A percentile compares a stretch with the other conserved stretches of the same genome.
These are phyloP conservation scores for Dendrostoma leiphaemia DNA, from an alignment of 2,329 filamentous ascomycete genomes.

Conservation along the genomic window DNA sequence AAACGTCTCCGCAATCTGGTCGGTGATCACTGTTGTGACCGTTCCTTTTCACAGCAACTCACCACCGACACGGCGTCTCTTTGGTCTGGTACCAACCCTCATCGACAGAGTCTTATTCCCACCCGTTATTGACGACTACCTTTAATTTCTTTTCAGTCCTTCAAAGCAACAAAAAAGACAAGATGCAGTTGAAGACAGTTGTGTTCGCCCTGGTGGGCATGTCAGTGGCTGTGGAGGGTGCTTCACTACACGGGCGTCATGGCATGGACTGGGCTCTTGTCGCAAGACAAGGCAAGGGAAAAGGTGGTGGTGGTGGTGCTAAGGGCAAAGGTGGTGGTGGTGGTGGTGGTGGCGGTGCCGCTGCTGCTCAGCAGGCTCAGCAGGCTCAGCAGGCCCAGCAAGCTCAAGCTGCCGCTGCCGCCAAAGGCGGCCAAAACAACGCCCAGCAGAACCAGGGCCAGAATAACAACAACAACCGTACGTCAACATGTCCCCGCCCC, in stretches of 20 bases:
- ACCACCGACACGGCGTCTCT: not conserved
- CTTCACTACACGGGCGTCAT: conserved; percentile 34
- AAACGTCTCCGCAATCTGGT: conserved; percentile 3
- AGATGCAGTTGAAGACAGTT: conserved; percentile 52
- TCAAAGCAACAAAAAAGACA: too few relatives aligned
- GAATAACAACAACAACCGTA: too few relatives aligned
- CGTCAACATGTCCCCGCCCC: too few relatives aligned
- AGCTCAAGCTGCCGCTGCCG: too few relatives aligned
- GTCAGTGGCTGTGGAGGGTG: conserved; percentile 43
- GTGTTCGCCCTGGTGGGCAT: conserved; percentile 49
- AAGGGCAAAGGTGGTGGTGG: too few relatives aligned
- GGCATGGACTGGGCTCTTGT: conserved; percentile 31
- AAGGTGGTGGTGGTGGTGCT: too few relatives aligned
- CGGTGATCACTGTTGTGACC: conserved; percentile 11
- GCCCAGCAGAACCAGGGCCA: too few relatives aligned
- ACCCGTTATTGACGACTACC: not conserved
- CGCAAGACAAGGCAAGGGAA: conserved; percentile 35
- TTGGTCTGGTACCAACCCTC: conserved; percentile 17
- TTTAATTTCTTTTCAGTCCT: not conserved
- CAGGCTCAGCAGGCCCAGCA: too few relatives aligned
- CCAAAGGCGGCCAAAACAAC: too few relatives aligned
- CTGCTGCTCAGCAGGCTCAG: too few relatives aligned
- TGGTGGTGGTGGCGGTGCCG: too few relatives aligned
- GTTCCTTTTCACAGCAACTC: conserved; percentile 14
- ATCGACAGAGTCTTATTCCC: conserved; percentile 9